These are phyloP conservation scores for Skeletonema costatum DNA, from an alignment of 108 stramenopile genomes.

Conservation along the genomic window DNA sequence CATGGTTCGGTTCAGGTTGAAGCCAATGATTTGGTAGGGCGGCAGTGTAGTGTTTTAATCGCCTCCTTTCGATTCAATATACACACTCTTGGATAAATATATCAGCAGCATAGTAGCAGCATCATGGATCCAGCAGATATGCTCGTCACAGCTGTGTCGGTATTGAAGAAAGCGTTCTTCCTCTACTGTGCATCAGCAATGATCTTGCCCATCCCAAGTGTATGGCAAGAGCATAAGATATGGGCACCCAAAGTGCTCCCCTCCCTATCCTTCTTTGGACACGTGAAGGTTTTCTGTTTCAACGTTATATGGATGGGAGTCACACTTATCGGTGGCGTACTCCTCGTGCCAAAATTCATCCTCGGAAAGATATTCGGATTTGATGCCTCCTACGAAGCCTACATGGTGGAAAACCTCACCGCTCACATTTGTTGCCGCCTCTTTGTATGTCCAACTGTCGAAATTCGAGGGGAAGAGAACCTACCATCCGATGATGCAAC, in stretches of 20 bases:
- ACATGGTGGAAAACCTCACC: constrained; percentile 41
- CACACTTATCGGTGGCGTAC: constrained; percentile 52
- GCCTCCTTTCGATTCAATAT: background rate
- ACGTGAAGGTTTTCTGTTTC: constrained; percentile 64
- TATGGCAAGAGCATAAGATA: constrained; percentile 75
- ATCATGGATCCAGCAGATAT: background rate
- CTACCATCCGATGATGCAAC: constrained; percentile 46
- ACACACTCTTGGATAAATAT: no score
- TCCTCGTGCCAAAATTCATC: constrained; percentile 52
- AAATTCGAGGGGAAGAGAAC: constrained; percentile 63
- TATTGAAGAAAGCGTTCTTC: background rate
- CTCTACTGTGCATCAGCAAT: constrained; percentile 25
- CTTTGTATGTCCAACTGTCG: constrained; percentile 55
- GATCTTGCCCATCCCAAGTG: constrained; percentile 38
- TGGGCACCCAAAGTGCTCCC: constrained; percentile 65
- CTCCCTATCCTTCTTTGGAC: constrained; percentile 54
- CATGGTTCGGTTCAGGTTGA: no score
- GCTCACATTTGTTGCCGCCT: constrained; percentile 7
- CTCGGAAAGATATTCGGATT: constrained; percentile 31
- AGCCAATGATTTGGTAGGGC: no score
- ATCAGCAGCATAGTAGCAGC: background rate
- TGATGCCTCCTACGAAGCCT: constrained; percentile 35
- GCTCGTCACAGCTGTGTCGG: background rate
- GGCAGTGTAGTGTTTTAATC: no score
- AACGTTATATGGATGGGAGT: constrained; percentile 72